Percentiles rank a stretch among this genome's conserved stretches.
phyloP scores from a whole-genome alignment of 2,329 filamentous ascomycete species.

The Immersiporthe knoxdaviesiana region DNA sequence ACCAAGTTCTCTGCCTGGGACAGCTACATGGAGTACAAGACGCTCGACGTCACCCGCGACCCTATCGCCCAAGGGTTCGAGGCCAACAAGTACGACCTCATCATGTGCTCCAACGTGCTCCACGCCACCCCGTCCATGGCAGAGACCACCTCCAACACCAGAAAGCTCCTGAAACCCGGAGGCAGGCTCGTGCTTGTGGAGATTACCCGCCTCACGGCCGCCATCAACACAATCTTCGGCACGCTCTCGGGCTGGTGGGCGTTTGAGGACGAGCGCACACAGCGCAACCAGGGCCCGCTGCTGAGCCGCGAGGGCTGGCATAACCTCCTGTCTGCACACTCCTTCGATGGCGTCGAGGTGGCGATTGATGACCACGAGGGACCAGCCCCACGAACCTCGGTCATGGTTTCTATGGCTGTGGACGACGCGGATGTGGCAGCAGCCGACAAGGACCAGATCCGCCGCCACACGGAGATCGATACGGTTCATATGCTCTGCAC shows the following conservation, averaged over 20 bases:
- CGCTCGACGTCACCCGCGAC: conserved; percentile 37
- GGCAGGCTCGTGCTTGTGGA: conserved; percentile 39
- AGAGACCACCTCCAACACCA: conserved; percentile 33
- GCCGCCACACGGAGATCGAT: neutral
- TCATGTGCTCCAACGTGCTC: conserved; percentile 39
- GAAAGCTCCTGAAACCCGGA: conserved; percentile 39
- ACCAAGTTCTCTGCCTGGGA: conserved; percentile 35
- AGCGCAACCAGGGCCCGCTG: conserved; percentile 22
- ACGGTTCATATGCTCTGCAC: neutral
- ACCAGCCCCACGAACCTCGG: conserved; percentile 14
- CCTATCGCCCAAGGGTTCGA: conserved; percentile 38
- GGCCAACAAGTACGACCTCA: conserved; percentile 36
- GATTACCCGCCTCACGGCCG: conserved; percentile 20
- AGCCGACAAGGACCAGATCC: neutral
- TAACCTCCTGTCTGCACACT: neutral
- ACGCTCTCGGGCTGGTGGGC: conserved; percentile 20
- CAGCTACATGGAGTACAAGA: conserved; percentile 35
- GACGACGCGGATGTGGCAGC: no score
- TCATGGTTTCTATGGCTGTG: conserved; percentile 24
- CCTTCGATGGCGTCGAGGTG: conserved; percentile 14
- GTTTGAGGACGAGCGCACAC: conserved; percentile 10
- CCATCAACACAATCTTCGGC: conserved; percentile 15
- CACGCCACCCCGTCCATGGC: conserved; percentile 35
- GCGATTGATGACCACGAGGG: conserved; percentile 27
- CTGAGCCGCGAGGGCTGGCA: conserved; percentile 6